Conservation (phyloP, 1,284 basidiomycete genomes). For the Cutaneotrichosporon sp. region DNA sequence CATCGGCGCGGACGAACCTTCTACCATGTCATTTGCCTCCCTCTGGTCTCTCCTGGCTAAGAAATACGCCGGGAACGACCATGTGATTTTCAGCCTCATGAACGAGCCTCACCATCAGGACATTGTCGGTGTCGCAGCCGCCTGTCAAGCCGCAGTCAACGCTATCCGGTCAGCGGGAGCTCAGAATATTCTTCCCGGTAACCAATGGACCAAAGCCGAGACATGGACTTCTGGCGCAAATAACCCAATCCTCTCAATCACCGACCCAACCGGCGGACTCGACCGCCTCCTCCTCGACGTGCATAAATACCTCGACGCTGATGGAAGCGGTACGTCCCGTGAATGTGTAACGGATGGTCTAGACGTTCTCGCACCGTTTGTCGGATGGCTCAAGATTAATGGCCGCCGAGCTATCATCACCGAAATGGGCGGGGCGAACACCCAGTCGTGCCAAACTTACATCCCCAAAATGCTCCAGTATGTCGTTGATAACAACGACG, state of each 20-base stretch:
- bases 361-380: slow-evolving; percentile 56
- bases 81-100: slow-evolving; percentile 58
- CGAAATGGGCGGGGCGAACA: slow-evolving; percentile 62
- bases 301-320: slow-evolving; percentile 64
- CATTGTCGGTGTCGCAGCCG: slow-evolving; percentile 35
- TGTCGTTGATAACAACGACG: slow-evolving; percentile 57
- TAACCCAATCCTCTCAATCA: slow-evolving; percentile 56
- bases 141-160: slow-evolving; percentile 47
- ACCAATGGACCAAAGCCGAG: slow-evolving; percentile 40
- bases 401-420: slow-evolving; percentile 61
- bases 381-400: slow-evolving; percentile 57
- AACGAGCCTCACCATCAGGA: slow-evolving; percentile 52
- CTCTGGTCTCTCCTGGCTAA: slow-evolving; percentile 61
- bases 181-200: slow-evolving; percentile 49
- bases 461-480: slow-evolving; percentile 57
- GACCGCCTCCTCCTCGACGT: slow-evolving; percentile 61
- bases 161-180: slow-evolving; percentile 51
- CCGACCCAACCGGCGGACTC: slow-evolving; percentile 59
- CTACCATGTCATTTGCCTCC: slow-evolving; percentile 59
- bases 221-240: slow-evolving; percentile 50
- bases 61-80: slow-evolving; percentile 58
- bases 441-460: slow-evolving; percentile 33
- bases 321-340: slow-evolving; percentile 61
- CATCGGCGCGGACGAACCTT: slow-evolving; percentile 61
- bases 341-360: slow-evolving; percentile 58